Evolutionary conservation across 352 stramenopile species (phyloP), one percentile per base, ranked within the genome.

Genomic region (Pythium rhizo-oryzae): DNA sequence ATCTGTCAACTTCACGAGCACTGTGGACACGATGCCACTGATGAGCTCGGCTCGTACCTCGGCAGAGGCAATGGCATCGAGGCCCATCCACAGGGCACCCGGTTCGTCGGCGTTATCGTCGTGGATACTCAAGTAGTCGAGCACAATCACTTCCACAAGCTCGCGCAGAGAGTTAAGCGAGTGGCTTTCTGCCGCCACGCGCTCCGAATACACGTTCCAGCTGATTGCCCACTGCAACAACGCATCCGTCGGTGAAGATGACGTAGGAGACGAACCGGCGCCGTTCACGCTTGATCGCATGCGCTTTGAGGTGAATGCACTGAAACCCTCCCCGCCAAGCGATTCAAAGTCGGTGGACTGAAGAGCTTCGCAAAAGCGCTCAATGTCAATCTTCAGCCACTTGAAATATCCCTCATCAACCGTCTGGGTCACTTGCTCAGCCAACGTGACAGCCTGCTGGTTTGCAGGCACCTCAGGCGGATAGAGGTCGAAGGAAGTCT

Each of bases 131-230:
- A 94, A 68, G 57, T 92, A 93, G 51, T 94, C 84, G 7, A 96
- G 67, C 18, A 92, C 83, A 60, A 94, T 78, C 16, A 96, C 80
- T 62, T 96, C 85, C 47, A 88, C 79, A 28, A 96, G 72, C 65
- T 93, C 84, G 11, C 84, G 82, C 15, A 92, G 74, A 33, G 85
- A 92, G 66, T 92, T 92, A 8, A 96, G 66, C 37, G 84, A 79
- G 23, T 94, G 85, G 46, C 84, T 93, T 65, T 94, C 85, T 12
- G 86, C 87, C 9, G 84, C 84, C 59, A 96, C 82, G 23, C 84
- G 82, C 54, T 96, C 87, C 33, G 87, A 96, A 66, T 92, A 96
- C 28, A 89, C 73, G 58, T 96, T 96, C 87, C 87, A 96, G 46
- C 89, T 77, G 28, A 94, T 79, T 8, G 87, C 84, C 87, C 87